Evolutionary conservation across 176 grass and related monocot genomes (phyloP).

Genomic region (Pharus latifolius): DNA sequence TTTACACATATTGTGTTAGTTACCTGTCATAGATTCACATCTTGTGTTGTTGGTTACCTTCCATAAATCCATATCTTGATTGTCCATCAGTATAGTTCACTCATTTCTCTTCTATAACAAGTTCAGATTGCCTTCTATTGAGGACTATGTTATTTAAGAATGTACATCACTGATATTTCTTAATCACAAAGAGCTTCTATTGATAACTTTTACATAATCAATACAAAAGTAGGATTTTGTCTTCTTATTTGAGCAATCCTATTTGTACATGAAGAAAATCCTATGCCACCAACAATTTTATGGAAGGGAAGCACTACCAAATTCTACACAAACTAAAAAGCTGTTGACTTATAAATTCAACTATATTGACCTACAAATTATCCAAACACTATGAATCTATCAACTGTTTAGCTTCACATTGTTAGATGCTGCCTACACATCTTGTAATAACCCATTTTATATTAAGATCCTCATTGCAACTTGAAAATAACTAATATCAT

Average conservation of each 20-base stretch:
- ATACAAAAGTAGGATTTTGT: too few relatives aligned
- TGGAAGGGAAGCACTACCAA: too few relatives aligned
- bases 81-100: background rate
- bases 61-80: too few relatives aligned
- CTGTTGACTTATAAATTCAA: background rate
- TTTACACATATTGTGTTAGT: background rate
- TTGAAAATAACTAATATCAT: background rate
- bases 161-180: background rate
- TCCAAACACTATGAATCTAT: background rate
- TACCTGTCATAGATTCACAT: background rate
- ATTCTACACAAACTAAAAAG: too few relatives aligned
- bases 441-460: too few relatives aligned
- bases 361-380: background rate
- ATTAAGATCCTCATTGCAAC: background rate
- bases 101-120: background rate
- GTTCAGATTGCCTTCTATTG: background rate
- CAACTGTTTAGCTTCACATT: background rate
- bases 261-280: too few relatives aligned
- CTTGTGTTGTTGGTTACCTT: slow-evolving; percentile 1
- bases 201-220: background rate
- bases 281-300: too few relatives aligned
- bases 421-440: too few relatives aligned
- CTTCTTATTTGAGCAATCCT: too few relatives aligned
- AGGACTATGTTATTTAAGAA: background rate
- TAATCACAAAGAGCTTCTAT: background rate